phyloP scores from a whole-genome alignment of 768 basidiomycete species.

The Termitomyces sp. region DNA sequence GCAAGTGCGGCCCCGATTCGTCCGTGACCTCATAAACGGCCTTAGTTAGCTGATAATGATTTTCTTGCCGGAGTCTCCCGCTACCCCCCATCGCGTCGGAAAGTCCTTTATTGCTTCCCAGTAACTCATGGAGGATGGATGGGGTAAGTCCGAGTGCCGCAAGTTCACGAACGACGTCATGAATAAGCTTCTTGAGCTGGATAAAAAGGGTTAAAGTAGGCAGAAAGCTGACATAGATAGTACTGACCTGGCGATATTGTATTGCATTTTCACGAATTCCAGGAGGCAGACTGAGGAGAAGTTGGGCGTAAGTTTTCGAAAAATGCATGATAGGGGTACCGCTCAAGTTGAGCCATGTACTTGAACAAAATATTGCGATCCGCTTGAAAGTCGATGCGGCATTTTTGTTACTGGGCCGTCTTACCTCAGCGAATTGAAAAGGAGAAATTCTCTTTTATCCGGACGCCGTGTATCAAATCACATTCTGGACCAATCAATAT shows the following conservation, averaged over 20 bases:
- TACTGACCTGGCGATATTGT: constrained; percentile 70
- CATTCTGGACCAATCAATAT: too few species aligned
- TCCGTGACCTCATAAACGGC: constrained; percentile 56
- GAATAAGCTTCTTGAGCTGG: constrained; percentile 89
- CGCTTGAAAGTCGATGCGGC: not conserved
- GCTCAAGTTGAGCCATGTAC: not conserved
- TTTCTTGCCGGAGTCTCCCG: constrained; percentile 6
- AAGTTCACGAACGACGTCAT: constrained; percentile 76
- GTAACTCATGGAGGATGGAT: constrained; percentile 38
- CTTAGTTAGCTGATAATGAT: constrained; percentile 14
- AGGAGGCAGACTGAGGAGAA: constrained; percentile 63
- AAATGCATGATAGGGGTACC: constrained; percentile 54
- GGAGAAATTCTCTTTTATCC: not conserved
- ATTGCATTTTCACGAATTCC: constrained; percentile 77
- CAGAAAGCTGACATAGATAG: not conserved
- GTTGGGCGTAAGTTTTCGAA: constrained; percentile 60
- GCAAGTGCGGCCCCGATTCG: constrained; percentile 47
- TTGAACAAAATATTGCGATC: not conserved
- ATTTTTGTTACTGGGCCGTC: not conserved
- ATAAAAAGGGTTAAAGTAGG: not conserved
- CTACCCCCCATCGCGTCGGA: constrained; percentile 16
- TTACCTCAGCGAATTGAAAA: not conserved
- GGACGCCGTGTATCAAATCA: not conserved
- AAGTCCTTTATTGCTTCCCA: constrained; percentile 18
- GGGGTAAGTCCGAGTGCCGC: constrained; percentile 60